These are phyloP conservation scores for Ampelocalamus luodianensis DNA, from an alignment of 176 grass and related monocot genomes.

Conservation along the genomic window DNA sequence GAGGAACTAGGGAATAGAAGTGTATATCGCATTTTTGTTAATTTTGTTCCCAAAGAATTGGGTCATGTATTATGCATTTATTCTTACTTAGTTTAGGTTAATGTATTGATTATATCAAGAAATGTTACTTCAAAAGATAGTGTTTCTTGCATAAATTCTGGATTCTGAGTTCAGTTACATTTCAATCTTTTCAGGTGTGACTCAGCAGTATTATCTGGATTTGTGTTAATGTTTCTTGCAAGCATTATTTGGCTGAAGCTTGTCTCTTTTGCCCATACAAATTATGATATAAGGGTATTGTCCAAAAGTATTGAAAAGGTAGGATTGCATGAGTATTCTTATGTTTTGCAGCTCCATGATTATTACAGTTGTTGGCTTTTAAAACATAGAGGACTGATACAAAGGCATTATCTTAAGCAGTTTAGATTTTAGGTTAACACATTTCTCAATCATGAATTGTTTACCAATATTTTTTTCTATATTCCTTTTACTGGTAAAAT, in stretches of 20 bases:
- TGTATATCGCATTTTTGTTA: not conserved
- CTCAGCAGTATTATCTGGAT: constrained; percentile 90
- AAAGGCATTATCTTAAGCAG: not conserved
- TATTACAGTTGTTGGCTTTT: not conserved
- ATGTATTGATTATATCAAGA: constrained; percentile 10
- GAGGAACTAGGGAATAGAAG: not conserved
- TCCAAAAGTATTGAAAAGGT: constrained; percentile 82
- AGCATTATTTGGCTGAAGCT: constrained; percentile 96
- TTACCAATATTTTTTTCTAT: not conserved
- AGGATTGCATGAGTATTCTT: constrained; percentile 2
- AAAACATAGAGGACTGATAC: not conserved
- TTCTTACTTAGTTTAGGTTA: not conserved
- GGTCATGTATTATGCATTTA: constrained; percentile 25
- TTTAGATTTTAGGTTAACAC: not conserved
- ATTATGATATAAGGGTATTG: constrained; percentile 88
- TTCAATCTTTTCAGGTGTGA: constrained; percentile 68
- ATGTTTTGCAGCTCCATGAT: not conserved
- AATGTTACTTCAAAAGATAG: not conserved
- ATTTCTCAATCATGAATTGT: not conserved
- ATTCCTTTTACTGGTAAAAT: not conserved
- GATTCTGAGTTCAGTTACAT: constrained; percentile 27
- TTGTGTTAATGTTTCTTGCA: constrained; percentile 81
- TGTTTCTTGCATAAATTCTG: constrained; percentile 22
- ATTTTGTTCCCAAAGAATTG: not conserved
- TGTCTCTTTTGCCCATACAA: constrained; percentile 95